Evolutionary conservation across 2,329 filamentous ascomycete genomes (phyloP).

Genomic region (Trichoderma koningii): DNA sequence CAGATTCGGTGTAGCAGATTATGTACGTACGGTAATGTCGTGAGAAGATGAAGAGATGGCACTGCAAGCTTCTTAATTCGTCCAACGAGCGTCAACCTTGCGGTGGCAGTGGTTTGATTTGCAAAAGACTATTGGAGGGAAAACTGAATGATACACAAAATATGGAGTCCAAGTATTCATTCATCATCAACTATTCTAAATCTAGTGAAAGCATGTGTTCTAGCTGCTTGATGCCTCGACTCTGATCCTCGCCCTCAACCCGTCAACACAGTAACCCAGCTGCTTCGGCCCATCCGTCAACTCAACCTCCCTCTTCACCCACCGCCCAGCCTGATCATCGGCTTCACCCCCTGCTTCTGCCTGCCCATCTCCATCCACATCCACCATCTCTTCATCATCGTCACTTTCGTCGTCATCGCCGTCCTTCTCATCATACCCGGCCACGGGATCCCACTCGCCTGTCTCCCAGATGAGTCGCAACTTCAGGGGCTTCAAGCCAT

Average conservation of each 20-base stretch:
- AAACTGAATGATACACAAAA: neutral
- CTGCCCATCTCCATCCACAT: constrained; percentile 37
- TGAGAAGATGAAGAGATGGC: neutral
- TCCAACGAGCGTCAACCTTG: neutral
- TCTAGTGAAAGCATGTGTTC: neutral
- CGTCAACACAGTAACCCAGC: constrained; percentile 82
- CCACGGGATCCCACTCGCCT: constrained; percentile 82
- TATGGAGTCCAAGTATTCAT: too few relatives aligned
- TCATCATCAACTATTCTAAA: too few relatives aligned
- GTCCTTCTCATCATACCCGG: constrained; percentile 61
- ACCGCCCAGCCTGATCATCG: constrained; percentile 51
- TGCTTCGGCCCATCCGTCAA: constrained; percentile 77
- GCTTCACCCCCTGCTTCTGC: constrained; percentile 17
- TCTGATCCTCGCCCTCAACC: constrained; percentile 67
- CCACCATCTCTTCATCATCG: constrained; percentile 45
- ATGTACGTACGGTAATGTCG: neutral
- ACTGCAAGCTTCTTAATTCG: neutral
- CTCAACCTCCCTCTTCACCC: constrained; percentile 77
- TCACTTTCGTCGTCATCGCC: constrained; percentile 43
- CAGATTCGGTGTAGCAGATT: neutral
- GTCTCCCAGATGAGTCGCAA: constrained; percentile 82
- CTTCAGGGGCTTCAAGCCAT: constrained; percentile 63
- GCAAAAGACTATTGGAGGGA: neutral
- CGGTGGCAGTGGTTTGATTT: neutral
- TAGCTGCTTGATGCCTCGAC: constrained; percentile 53